Evolutionary conservation across 139 green algal genomes (phyloP).

Genomic region (Zygnema circumcarinatum): DNA sequence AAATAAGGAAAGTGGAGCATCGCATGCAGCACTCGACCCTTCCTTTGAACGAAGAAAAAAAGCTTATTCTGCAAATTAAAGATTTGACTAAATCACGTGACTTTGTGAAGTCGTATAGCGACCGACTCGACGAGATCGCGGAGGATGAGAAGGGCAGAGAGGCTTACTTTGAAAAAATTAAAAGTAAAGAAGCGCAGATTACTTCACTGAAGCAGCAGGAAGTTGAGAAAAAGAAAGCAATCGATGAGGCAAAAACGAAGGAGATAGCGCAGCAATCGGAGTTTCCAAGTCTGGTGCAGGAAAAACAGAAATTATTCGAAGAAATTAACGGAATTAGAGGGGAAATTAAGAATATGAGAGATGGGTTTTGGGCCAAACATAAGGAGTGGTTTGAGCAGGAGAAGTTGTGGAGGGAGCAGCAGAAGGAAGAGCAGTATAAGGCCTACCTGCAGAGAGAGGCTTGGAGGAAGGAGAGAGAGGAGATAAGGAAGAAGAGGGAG

Average conservation of each 20-base stretch:
- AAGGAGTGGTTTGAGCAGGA: slow-evolving; percentile 66
- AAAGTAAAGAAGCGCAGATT: slow-evolving; percentile 66
- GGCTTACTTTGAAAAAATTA: slow-evolving; percentile 58
- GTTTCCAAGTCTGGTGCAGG: slow-evolving; percentile 63
- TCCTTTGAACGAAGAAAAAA: slow-evolving; percentile 71
- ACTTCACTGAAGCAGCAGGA: slow-evolving; percentile 67
- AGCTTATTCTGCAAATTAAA: slow-evolving; percentile 67
- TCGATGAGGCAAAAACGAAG: slow-evolving; percentile 55
- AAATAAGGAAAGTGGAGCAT: slow-evolving; percentile 67
- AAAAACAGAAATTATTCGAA: slow-evolving; percentile 64
- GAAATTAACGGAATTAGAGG: slow-evolving; percentile 61
- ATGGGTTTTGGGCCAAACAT: slow-evolving; percentile 63
- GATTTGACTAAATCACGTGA: slow-evolving; percentile 65
- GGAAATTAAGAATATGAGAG: slow-evolving; percentile 54
- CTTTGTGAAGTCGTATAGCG: slow-evolving; percentile 67
- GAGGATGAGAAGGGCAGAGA: slow-evolving; percentile 56
- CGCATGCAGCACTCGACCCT: slow-evolving; percentile 67
- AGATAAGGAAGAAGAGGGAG: slow-evolving; percentile 27
- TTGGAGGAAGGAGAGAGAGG: slow-evolving; percentile 50
- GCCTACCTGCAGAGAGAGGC: slow-evolving; percentile 56
- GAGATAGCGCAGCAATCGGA: slow-evolving; percentile 56
- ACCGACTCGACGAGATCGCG: slow-evolving; percentile 63
- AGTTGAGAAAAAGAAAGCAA: slow-evolving; percentile 45
- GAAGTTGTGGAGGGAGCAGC: slow-evolving; percentile 39
- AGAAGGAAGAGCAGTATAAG: slow-evolving; percentile 56